phyloP scores from a whole-genome alignment of 345 rosid species.

The Rubroshorea leprosula region DNA sequence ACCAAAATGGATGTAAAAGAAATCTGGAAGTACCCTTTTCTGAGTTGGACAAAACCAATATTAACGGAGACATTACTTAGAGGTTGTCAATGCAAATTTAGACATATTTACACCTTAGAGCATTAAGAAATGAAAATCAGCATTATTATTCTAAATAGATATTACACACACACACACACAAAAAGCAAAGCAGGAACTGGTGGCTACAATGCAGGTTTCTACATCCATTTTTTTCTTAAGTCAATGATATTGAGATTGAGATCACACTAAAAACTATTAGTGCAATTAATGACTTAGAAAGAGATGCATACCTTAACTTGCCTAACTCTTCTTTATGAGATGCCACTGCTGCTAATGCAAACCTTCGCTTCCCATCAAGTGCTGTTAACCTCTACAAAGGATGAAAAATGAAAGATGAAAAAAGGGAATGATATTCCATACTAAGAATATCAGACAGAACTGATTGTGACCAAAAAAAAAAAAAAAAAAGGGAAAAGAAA shows the following conservation, averaged over 20 bases:
- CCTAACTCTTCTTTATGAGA: conserved; percentile 92
- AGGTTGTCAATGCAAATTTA: too few species aligned
- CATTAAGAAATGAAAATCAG: neutral
- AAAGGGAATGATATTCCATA: conserved; percentile 8
- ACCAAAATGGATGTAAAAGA: too few species aligned
- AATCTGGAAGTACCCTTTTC: too few species aligned
- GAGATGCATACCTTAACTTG: conserved; percentile 62
- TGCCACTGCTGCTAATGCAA: conserved; percentile 90
- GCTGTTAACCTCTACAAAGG: conserved; percentile 81
- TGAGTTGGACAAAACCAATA: too few species aligned
- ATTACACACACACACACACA: neutral
- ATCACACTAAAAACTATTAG: neutral
- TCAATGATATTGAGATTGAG: neutral
- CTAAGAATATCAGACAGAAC: neutral
- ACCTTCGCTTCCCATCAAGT: conserved; percentile 95
- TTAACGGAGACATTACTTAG: too few species aligned
- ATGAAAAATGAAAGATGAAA: conserved; percentile 9
- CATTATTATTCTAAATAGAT: neutral
- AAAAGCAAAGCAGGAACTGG: neutral
- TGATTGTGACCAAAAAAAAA: neutral
- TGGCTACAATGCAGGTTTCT: neutral
- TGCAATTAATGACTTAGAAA: neutral
- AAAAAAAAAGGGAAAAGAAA: neutral
- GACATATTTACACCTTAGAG: too few species aligned
- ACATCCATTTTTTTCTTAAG: neutral